phyloP scores from a whole-genome alignment of 352 stramenopile genomes.

The Blastocystis sp. region DNA sequence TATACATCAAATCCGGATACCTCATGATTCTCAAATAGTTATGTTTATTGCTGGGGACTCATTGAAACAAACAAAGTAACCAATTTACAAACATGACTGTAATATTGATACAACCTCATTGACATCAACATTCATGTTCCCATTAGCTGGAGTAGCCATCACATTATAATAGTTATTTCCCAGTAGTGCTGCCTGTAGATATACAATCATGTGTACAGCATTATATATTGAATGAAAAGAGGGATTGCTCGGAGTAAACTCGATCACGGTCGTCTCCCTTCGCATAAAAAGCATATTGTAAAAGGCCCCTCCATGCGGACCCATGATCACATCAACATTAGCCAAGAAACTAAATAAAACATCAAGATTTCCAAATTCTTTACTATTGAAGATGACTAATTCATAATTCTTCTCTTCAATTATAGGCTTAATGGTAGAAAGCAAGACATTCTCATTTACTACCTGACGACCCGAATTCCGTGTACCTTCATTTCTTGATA shows the following conservation, averaged over 20 bases:
- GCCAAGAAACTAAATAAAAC: slow-evolving; percentile 18
- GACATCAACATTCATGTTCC: slow-evolving; percentile 9
- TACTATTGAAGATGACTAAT: slow-evolving; percentile 15
- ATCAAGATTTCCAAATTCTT: not conserved
- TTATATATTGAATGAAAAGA: not conserved
- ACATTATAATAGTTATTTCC: slow-evolving; percentile 44
- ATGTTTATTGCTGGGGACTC: not conserved
- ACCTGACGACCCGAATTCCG: slow-evolving; percentile 10
- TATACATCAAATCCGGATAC: too few relatives aligned
- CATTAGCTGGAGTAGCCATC: too few relatives aligned
- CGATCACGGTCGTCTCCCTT: slow-evolving; percentile 29
- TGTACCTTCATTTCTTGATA: slow-evolving; percentile 26
- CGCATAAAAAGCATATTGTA: slow-evolving; percentile 65
- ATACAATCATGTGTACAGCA: slow-evolving; percentile 51
- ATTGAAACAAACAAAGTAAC: too few relatives aligned
- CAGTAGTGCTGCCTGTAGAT: slow-evolving; percentile 13
- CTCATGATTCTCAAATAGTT: too few relatives aligned
- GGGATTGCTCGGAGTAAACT: not conserved
- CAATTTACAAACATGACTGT: too few relatives aligned
- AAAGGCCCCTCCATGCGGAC: slow-evolving; percentile 37
- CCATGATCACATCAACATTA: slow-evolving; percentile 59
- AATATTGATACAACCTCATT: too few relatives aligned
- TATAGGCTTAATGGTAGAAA: not conserved
- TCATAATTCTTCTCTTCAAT: not conserved
- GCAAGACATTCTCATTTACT: not conserved